Evolutionary conservation across 2,329 filamentous ascomycete species (phyloP), one percentile per base, ranked within the genome.

Genomic region (Triangularia setosa): DNA sequence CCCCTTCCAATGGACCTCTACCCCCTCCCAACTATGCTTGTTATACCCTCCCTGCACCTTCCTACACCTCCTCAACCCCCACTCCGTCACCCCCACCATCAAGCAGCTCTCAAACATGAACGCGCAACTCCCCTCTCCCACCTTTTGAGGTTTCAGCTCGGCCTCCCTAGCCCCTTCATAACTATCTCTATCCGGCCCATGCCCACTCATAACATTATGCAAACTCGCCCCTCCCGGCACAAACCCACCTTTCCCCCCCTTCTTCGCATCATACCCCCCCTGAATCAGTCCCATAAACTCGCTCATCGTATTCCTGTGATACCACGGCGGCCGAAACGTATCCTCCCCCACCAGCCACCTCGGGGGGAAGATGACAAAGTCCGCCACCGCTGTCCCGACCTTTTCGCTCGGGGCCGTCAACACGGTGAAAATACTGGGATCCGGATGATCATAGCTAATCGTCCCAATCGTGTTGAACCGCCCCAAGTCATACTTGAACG

Each of bases 401-500:
- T 81, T 82, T 4, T 81, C 76, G n/a, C 85, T 86, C 25, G 83
- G 86, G 1, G 86, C 87, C 1, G 88, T 86, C 24, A 90, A 80
- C 4, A 91, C 88, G 0, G 87, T 92, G 77, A 89, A 93, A 74
- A 93, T 92, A 67, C 84, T 88, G 0, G 90, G 90, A 72, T 93
- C 90, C 0, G 90, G 90, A 72, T 93, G 90, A 74, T 93, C 90
- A 72, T 86, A 91, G 7, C 86, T 89, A 68, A 91, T 87, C 62
- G 83, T 87, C 21, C 90, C 90, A 54, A 93, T 87, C 53, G 86
- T 87, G 77, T 89, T 90, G 81, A 92, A 93, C 30, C 89, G 86
- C 25, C 88, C 89, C 0, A 93, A 82, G 71, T 93, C 90, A 78
- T 93, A 93, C 77, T 93, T 93, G 83, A 87, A 92, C 0, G 90